These are phyloP conservation scores for Scorias spongiosa DNA, from an alignment of 2,329 filamentous ascomycete genomes.

Conservation along the genomic window DNA sequence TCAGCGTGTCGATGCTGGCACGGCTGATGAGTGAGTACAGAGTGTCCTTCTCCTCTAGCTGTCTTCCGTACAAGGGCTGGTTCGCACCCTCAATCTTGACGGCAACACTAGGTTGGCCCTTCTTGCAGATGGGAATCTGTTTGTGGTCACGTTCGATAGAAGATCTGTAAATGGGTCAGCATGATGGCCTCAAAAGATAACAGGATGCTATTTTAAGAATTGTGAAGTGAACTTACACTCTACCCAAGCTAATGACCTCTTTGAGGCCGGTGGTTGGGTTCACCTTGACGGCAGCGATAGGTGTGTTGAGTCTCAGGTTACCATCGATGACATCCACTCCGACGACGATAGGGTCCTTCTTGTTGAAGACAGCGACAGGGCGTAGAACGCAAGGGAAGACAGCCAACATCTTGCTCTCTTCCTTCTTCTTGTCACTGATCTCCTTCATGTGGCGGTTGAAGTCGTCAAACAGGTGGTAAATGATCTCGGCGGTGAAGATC, in stretches of 20 bases:
- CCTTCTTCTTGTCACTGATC: conserved; percentile 80
- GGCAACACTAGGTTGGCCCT: conserved; percentile 90
- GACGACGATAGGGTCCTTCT: conserved; percentile 86
- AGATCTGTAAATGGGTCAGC: conserved; percentile 39
- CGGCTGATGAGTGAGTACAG: conserved; percentile 82
- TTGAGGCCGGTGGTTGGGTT: conserved; percentile 67
- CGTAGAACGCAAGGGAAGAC: conserved; percentile 92
- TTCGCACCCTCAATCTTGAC: conserved; percentile 92
- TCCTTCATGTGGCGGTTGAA: conserved; percentile 92
- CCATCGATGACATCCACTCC: conserved; percentile 94
- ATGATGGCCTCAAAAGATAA: too few relatives aligned
- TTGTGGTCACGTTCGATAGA: conserved; percentile 98
- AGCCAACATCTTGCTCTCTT: conserved; percentile 85
- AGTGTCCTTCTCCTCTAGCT: conserved; percentile 79
- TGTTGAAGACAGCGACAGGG: conserved; percentile 93
- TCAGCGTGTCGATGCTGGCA: conserved; percentile 81
- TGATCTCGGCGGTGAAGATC: conserved; percentile 97
- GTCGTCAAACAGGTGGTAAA: conserved; percentile 93
- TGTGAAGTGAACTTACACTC: conserved; percentile 58
- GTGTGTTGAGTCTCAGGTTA: conserved; percentile 70
- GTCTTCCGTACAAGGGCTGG: conserved; percentile 87
- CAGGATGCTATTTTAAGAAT: neutral
- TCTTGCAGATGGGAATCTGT: conserved; percentile 79
- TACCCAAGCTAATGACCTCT: conserved; percentile 70
- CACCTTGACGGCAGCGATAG: conserved; percentile 71